phyloP scores from a whole-genome alignment of 306 rosid genomes.

The Vicia sativa region DNA sequence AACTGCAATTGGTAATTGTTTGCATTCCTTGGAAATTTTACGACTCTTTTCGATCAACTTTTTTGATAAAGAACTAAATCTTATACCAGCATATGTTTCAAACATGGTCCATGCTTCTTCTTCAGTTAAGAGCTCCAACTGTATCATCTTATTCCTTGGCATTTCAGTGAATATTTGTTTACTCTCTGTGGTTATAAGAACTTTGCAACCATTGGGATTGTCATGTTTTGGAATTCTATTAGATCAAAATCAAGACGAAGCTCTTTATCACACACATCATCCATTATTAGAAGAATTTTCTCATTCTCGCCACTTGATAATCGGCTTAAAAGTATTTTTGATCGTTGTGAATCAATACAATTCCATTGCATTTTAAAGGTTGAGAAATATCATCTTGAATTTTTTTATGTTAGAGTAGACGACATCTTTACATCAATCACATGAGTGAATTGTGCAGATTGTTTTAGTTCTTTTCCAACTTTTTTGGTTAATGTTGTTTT shows the following conservation, averaged over 20 bases:
- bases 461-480: background rate
- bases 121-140: background rate
- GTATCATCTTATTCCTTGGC: background rate
- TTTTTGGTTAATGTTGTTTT: constrained; percentile 26
- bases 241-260: background rate
- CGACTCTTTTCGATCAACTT: background rate
- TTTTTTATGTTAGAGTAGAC: background rate
- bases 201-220: background rate
- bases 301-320: background rate
- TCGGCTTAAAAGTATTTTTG: background rate
- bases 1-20: constrained; percentile 30
- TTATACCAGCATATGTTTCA: background rate
- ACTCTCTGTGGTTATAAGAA: constrained; percentile 23
- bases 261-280: constrained; percentile 29
- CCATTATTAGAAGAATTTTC: constrained; percentile 34
- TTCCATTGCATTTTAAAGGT: background rate
- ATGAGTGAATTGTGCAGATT: background rate
- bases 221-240: constrained; percentile 1
- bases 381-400: background rate
- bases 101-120: background rate
- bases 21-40: constrained; percentile 15
- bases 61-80: background rate
- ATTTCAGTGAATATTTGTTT: background rate
- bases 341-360: background rate
- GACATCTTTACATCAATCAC: background rate